Base-by-base conservation (phyloP, 495 filamentous ascomycete species). In the Cercophora sp. region DNA sequence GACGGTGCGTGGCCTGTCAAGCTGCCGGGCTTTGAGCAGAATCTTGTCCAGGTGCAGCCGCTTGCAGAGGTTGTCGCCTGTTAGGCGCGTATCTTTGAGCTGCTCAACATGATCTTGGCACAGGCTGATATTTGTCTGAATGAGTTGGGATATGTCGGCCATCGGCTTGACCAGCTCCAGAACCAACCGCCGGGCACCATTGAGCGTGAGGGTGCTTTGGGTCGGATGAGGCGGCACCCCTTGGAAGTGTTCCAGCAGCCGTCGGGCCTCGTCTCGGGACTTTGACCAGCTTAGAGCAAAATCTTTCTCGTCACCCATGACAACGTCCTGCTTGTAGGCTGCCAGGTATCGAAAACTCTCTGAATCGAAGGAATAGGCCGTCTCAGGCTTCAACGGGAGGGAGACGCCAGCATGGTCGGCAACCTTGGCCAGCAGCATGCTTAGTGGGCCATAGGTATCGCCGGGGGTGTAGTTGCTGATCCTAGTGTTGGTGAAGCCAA, bases 261-360 rank as follows among this genome's bases (percentile, higher is more conserved):
- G 40, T 4, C 25, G 23, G 1, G 40, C 2, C 22, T 43, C 40
- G 6, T 25, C 22, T 18, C 18, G n/a, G 2, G 40, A 43, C 11
- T 25, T 18, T 5, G 8, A 8, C 40, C 40, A 43, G 16, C 16
- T 22, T 11, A 18, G 40, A 18, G 13, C 11, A 11, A 43, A 43
- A 22, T 22, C 22, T 13, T 32, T 32, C 4, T 2, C 11, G 19
- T 43, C 22, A 18, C 15, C 18, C 22, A 43, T 23, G 16, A 19
- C 36, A 5, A 39, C 15, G 11, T 19, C 36, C n/a, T 36, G 24
- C 29, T 55, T 48, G 8, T 22, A 19, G 19, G 71, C 71, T 1
- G 70, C 72, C 0, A 77, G 58, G 43, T 66, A 77, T 1, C 71
- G 71, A 43, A 76, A 77, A 40, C 65, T 69, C 51, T 75, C 71